phyloP scores from a whole-genome alignment of 2,329 filamentous ascomycete species.

The Ceratocystis cacaofunesta region DNA sequence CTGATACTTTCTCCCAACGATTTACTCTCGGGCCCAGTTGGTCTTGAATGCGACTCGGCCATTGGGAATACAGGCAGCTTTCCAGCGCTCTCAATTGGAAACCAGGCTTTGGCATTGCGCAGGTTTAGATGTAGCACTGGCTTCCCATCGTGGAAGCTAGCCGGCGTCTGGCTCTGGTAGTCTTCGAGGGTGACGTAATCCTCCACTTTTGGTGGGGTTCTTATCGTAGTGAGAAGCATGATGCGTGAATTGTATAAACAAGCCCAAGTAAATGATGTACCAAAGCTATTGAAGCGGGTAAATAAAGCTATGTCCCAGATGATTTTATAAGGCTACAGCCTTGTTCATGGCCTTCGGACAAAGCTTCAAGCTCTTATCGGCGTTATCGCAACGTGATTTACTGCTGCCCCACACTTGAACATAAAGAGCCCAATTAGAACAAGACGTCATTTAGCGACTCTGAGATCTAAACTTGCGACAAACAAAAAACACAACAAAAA shows the following conservation, averaged over 20 bases:
- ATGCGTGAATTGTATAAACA: slow-evolving; percentile 13
- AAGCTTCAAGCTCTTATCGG: slow-evolving; percentile 15
- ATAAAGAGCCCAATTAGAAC: not conserved
- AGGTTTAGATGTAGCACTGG: slow-evolving; percentile 55
- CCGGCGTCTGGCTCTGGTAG: slow-evolving; percentile 58
- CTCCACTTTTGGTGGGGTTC: slow-evolving; percentile 37
- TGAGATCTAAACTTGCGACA: not conserved
- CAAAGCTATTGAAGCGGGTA: not conserved
- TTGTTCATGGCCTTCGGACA: not conserved
- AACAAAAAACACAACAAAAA: not conserved
- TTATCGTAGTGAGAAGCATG: slow-evolving; percentile 38
- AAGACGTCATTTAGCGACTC: slow-evolving; percentile 13
- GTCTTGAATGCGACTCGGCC: slow-evolving; percentile 23
- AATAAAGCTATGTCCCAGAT: not conserved
- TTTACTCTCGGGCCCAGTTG: slow-evolving; percentile 22
- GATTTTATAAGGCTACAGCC: slow-evolving; percentile 13
- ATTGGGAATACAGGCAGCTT: slow-evolving; percentile 40
- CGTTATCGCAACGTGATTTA: slow-evolving; percentile 19
- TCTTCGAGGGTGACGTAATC: slow-evolving; percentile 52
- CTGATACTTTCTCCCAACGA: slow-evolving; percentile 26
- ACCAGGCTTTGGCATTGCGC: slow-evolving; percentile 40
- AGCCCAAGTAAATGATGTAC: slow-evolving; percentile 2
- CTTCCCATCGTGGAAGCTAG: slow-evolving; percentile 55
- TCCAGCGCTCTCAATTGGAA: slow-evolving; percentile 39
- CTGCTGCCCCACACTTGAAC: not conserved